Base-by-base conservation (phyloP, 1,284 basidiomycete genomes). In the Leccinum colubrinum region DNA sequence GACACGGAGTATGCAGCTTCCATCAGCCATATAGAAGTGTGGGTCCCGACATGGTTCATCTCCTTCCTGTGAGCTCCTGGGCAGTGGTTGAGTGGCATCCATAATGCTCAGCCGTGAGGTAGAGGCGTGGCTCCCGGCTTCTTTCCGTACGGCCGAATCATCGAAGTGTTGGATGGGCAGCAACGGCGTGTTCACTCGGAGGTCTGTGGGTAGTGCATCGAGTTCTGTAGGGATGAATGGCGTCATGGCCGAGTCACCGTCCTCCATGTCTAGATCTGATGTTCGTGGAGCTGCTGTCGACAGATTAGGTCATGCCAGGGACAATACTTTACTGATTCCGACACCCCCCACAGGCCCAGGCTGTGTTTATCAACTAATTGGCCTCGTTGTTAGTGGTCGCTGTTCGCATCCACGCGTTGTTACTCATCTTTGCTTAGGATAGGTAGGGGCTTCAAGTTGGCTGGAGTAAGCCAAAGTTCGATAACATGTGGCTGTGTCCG, bases 1-100 rank as follows among this genome's bases (percentile, higher is more conserved):
- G 4, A 88, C 81, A 27, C 82, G 74, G 30, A 88, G 67, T 5
- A 87, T 77, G 64, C 83, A 86, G 66, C 85, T 86, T 37, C 86
- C 86, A 67, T 88, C 86, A 50, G 80, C 73, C 62, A 86, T 79
- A 67, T 82, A 81, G 67, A 76, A 82, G 11, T 66, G 65, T 15
- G 70, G 61, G 60, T 81, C 81, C 55, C 78, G 74, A 33, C 33
- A 20, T 15, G 53, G 71, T 8, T 46, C 35, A 9, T 66, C 54
- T 53, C 55, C 33, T 20, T 68, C 72, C n/a, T 61, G 62, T n/a
- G 61, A 30, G 33, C 25, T 20, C 20, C 6, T 41, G 7, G 64
- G 17, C 8, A 17, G 53, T 37, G 59, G 22, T 46, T 52, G 35
- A 11, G 57, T 22, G 15, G 61, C 25, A 27, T 62, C 63, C 25